phyloP scores from a whole-genome alignment of 805 yeast species.

The Candida mattraensis region DNA sequence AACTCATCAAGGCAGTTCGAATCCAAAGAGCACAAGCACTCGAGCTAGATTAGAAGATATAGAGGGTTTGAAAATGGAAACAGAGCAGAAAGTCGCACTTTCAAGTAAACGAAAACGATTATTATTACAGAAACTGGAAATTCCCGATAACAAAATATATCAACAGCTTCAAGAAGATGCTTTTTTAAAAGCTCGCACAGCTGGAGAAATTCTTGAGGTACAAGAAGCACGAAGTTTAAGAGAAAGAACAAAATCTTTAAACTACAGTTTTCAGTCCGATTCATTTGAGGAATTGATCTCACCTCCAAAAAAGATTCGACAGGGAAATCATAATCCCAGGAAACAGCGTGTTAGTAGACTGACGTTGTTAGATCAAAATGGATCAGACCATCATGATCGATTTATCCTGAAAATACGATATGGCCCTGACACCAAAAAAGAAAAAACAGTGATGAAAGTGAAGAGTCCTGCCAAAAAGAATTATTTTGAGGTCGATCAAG shows the following conservation, averaged over 20 bases:
- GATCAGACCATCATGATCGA: no score
- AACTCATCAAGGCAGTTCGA: no score
- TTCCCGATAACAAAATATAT: constrained; percentile 40
- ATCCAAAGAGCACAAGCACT: no score
- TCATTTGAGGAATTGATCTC: not conserved
- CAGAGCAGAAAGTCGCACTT: no score
- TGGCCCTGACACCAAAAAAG: constrained; percentile 3
- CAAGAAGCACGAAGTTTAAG: constrained; percentile 16
- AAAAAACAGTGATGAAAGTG: constrained; percentile 7
- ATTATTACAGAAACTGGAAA: constrained; percentile 33
- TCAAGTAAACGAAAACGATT: no score
- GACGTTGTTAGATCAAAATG: no score
- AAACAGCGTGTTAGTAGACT: no score
- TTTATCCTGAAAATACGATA: constrained; percentile 12
- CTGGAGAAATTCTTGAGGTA: not conserved
- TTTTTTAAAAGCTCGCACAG: constrained; percentile 21
- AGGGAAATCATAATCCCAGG: no score
- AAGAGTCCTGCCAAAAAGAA: constrained; percentile 14
- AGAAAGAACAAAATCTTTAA: constrained; percentile 16
- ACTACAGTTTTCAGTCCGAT: constrained; percentile 8
- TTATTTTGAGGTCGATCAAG: constrained; percentile 30
- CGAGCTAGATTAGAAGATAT: no score
- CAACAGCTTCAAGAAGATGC: constrained; percentile 35
- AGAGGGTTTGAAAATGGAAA: no score
- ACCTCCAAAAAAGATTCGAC: not conserved